These are phyloP conservation scores for Chionographis japonica DNA, from an alignment of 106 monocot species.

Conservation along the genomic window DNA sequence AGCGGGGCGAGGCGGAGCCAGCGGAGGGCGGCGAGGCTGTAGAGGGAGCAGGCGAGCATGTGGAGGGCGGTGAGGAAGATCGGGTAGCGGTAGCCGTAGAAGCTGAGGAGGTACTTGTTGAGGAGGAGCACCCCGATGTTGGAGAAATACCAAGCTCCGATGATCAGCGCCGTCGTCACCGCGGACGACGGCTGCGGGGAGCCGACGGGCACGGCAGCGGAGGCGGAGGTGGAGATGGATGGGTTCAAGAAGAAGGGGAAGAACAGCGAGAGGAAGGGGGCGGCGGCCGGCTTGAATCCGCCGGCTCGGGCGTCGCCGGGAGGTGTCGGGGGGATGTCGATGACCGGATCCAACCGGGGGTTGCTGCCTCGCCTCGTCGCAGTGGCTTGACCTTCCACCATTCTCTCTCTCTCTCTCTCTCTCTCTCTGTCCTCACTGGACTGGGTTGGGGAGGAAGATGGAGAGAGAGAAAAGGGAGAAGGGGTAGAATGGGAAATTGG, in stretches of 20 bases:
- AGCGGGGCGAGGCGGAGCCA: constrained; percentile 15
- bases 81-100: constrained; percentile 13
- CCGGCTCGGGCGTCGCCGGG: not conserved
- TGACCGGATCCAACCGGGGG: constrained; percentile 12
- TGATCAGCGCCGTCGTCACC: constrained; percentile 5
- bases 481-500: not conserved
- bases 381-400: constrained; percentile 11
- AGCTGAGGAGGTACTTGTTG: constrained; percentile 14
- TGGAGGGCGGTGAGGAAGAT: constrained; percentile 17
- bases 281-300: not conserved
- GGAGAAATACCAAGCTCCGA: constrained; percentile 17
- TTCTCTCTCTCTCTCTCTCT: not conserved
- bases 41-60: constrained; percentile 14
- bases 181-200: not conserved
- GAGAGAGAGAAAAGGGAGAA: not conserved
- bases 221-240: not conserved
- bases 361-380: constrained; percentile 9
- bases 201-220: no score
- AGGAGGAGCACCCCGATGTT: constrained; percentile 19
- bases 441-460: not conserved
- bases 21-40: constrained; percentile 6
- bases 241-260: not conserved
- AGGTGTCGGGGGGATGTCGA: constrained; percentile 15
- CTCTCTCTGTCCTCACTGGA: not conserved
- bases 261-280: not conserved